phyloP scores from a whole-genome alignment of 2,329 filamentous ascomycete genomes.

The Penicillium sp. region DNA sequence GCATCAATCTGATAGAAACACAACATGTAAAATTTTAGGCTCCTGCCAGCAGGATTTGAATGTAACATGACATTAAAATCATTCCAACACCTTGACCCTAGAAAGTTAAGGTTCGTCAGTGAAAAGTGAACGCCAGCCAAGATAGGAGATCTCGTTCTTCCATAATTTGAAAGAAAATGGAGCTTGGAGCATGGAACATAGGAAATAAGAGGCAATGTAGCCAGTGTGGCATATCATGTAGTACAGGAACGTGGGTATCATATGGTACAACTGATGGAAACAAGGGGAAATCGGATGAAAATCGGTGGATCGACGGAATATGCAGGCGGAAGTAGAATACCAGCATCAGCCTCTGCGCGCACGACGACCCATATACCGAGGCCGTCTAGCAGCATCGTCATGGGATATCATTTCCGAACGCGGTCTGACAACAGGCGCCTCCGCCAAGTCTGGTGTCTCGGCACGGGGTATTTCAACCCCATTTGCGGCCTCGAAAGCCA shows the following conservation, averaged over 20 bases:
- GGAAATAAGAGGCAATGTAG: not conserved
- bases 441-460: constrained; percentile 16
- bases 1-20: too few relatives aligned
- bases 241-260: constrained; percentile 15
- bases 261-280: constrained; percentile 13
- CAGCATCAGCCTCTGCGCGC: constrained; percentile 22
- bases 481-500: constrained; percentile 17
- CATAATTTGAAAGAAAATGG: not conserved
- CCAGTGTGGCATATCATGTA: not conserved
- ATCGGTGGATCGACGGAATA: constrained; percentile 1
- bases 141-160: too few relatives aligned
- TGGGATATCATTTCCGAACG: constrained; percentile 11
- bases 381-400: constrained; percentile 26
- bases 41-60: not conserved
- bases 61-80: too few relatives aligned
- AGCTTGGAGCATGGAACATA: not conserved
- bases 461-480: constrained; percentile 7
- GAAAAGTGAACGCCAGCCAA: too few relatives aligned
- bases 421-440: constrained; percentile 10
- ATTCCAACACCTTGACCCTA: too few relatives aligned
- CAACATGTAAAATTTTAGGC: too few relatives aligned
- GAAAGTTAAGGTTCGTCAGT: too few relatives aligned
- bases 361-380: constrained; percentile 35
- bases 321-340: not conserved
- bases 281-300: not conserved